Evolutionary conservation across 2,329 filamentous ascomycete genomes (phyloP).

Genomic region (Byssochlamys sp.): DNA sequence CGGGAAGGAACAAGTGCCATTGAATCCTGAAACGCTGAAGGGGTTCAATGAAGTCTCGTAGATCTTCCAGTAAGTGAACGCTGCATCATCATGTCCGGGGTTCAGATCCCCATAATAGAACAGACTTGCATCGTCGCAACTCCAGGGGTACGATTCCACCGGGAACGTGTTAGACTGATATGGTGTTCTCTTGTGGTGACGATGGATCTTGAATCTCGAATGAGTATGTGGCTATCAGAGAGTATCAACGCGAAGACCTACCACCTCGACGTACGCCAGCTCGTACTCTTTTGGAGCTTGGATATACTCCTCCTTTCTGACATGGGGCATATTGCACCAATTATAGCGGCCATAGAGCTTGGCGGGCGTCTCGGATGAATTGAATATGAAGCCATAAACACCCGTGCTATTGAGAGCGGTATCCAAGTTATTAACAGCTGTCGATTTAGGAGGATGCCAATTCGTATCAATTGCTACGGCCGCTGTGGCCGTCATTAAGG

Average conservation of each 20-base stretch:
- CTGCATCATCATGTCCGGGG: constrained; percentile 37
- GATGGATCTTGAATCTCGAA: constrained; percentile 50
- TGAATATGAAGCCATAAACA: constrained; percentile 65
- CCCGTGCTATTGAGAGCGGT: constrained; percentile 50
- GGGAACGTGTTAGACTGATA: constrained; percentile 72
- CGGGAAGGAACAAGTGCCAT: constrained; percentile 68
- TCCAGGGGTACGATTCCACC: constrained; percentile 60
- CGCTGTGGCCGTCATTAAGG: constrained; percentile 2
- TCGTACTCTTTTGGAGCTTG: constrained; percentile 47
- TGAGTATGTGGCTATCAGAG: background rate
- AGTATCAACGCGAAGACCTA: constrained; percentile 30
- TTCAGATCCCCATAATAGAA: constrained; percentile 58
- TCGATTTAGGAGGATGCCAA: constrained; percentile 52
- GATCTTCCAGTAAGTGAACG: constrained; percentile 56
- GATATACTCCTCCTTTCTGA: constrained; percentile 57
- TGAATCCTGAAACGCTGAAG: constrained; percentile 56
- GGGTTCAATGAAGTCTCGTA: constrained; percentile 57
- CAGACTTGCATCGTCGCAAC: constrained; percentile 60
- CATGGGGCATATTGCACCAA: constrained; percentile 82
- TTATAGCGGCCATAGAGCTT: constrained; percentile 58
- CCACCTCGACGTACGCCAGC: constrained; percentile 66
- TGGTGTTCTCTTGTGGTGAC: constrained; percentile 76
- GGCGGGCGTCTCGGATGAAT: constrained; percentile 52
- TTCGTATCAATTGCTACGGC: constrained; percentile 28
- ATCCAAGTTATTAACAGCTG: constrained; percentile 52